phyloP scores from a whole-genome alignment of 768 basidiomycete genomes.

The Termitomyces sp. region DNA sequence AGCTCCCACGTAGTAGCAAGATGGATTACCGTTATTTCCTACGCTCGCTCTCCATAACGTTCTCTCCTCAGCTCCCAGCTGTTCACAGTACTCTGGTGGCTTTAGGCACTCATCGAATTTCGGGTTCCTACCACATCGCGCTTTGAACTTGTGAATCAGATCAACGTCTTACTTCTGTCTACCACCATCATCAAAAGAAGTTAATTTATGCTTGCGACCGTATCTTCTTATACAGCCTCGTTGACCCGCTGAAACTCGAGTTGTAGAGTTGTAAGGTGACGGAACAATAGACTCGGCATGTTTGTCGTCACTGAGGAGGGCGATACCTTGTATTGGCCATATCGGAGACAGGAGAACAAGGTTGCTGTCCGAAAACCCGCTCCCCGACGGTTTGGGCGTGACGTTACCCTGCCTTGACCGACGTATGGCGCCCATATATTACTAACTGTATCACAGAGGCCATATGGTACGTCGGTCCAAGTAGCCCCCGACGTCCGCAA shows the following conservation, averaged over 20 bases:
- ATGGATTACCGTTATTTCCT: background rate
- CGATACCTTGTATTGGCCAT: background rate
- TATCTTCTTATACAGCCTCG: slow-evolving; percentile 1
- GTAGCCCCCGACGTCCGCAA: background rate
- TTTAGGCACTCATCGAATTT: background rate
- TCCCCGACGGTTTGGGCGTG: background rate
- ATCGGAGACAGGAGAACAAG: slow-evolving; percentile 3
- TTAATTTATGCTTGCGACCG: background rate
- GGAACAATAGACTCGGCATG: background rate
- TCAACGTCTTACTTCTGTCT: background rate
- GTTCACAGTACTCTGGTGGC: background rate
- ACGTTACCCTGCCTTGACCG: background rate
- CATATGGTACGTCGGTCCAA: background rate
- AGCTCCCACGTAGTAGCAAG: too few species aligned
- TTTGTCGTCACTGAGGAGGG: background rate
- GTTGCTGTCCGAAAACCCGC: background rate
- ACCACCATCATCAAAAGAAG: background rate
- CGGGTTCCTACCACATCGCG: background rate
- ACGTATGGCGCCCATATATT: background rate
- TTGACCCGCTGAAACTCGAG: slow-evolving; percentile 2
- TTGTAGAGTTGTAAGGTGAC: background rate
- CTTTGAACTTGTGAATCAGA: background rate
- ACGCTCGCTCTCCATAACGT: background rate
- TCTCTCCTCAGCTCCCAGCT: background rate
- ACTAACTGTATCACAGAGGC: background rate